These are phyloP conservation scores for Tilletia setariae DNA, from an alignment of 1,284 basidiomycete genomes.

Conservation along the genomic window DNA sequence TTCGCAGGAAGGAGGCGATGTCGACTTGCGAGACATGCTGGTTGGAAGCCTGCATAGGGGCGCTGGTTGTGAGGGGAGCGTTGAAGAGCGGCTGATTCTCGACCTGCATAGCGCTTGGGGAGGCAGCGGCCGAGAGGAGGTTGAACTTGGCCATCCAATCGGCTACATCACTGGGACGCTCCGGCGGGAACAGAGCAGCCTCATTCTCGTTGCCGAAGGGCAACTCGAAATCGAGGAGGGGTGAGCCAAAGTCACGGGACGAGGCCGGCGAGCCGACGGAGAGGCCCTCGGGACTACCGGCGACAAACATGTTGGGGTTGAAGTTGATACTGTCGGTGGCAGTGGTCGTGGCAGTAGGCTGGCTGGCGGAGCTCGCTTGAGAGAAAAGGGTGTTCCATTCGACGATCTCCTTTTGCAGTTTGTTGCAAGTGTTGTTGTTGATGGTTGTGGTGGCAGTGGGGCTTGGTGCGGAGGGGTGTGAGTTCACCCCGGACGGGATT, in stretches of 20 bases:
- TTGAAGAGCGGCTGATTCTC: neutral
- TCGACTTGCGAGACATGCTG: neutral
- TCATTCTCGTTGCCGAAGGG: neutral
- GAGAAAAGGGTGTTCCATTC: neutral
- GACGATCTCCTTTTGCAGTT: neutral
- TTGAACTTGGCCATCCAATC: slow-evolving; percentile 14
- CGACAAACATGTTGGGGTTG: neutral
- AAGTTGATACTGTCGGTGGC: slow-evolving; percentile 4
- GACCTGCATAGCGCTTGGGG: neutral
- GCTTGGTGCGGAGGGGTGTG: neutral
- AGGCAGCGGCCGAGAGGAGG: neutral
- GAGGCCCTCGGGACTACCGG: slow-evolving; percentile 4
- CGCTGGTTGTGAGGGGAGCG: neutral
- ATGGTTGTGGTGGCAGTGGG: neutral
- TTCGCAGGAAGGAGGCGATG: neutral
- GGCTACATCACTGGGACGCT: neutral
- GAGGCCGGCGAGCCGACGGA: slow-evolving; percentile 11
- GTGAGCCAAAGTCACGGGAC: slow-evolving; percentile 7
- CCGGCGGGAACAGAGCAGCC: slow-evolving; percentile 8
- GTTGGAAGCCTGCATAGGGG: neutral
- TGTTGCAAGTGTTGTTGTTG: neutral
- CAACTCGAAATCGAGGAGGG: slow-evolving; percentile 8
- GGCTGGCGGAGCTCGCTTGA: neutral
- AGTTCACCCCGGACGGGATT: neutral
- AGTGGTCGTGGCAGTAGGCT: neutral